Conservation (phyloP, 2,329 filamentous ascomycete genomes). For the Scedosporium aurantiacum region DNA sequence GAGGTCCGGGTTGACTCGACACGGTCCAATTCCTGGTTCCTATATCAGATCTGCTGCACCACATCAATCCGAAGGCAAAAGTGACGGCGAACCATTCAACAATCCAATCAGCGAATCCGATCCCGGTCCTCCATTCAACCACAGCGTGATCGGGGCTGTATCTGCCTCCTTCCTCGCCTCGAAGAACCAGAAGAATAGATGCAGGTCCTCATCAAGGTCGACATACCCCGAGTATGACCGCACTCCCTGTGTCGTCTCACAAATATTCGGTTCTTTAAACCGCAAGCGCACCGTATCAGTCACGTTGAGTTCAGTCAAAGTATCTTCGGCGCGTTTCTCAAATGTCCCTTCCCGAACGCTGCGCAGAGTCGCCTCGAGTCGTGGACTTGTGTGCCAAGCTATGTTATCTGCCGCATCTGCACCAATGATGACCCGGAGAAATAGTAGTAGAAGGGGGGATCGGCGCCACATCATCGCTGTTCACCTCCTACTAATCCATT, state of each 20-base stretch:
- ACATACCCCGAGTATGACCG: constrained; percentile 9
- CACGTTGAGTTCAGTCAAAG: neutral
- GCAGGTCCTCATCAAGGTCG: constrained; percentile 27
- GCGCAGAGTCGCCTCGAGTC: neutral
- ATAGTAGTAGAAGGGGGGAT: neutral
- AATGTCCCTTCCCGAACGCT: neutral
- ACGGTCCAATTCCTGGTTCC: constrained; percentile 2
- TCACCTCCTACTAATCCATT: neutral
- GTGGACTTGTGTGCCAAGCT: neutral
- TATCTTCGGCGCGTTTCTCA: neutral
- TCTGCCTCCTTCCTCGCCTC: constrained; percentile 15
- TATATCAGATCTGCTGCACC: neutral
- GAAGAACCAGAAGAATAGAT: constrained; percentile 19
- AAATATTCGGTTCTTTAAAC: constrained; percentile 1
- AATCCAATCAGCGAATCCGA: constrained; percentile 18
- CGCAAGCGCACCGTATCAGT: neutral
- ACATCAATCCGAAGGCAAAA: neutral
- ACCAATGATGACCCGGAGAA: neutral
- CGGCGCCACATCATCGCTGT: neutral
- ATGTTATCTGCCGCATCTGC: neutral
- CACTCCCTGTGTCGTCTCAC: constrained; percentile 9
- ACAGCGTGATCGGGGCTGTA: constrained; percentile 33
- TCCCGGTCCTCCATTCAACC: constrained; percentile 50
- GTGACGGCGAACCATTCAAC: constrained; percentile 1
- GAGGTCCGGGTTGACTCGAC: constrained; percentile 4